Evolutionary conservation across 345 rosid species (phyloP).

Genomic region (Raphanus raphanistrum): DNA sequence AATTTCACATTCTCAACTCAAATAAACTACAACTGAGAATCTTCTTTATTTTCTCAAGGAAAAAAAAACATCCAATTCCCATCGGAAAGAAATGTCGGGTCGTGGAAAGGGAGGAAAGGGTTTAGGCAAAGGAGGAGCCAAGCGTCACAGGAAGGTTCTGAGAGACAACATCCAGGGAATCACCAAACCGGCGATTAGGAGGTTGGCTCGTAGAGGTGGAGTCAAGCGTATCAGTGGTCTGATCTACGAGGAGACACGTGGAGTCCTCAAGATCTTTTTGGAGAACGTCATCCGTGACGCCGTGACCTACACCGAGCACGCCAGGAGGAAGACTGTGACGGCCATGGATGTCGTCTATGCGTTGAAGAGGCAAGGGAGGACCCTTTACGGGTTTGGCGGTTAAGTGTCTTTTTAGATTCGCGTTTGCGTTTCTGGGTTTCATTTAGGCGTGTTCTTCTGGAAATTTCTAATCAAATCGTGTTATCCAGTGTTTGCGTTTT

Average conservation of each 20-base stretch:
- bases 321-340: conserved; percentile 48
- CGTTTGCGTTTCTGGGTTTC: neutral
- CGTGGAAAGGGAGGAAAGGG: conserved; percentile 48
- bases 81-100: conserved; percentile 27
- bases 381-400: conserved; percentile 42
- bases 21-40: neutral
- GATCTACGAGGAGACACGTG: conserved; percentile 49
- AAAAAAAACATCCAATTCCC: neutral
- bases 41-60: neutral
- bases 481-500: neutral
- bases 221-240: conserved; percentile 59
- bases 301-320: conserved; percentile 44
- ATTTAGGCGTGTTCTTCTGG: neutral
- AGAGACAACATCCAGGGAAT: conserved; percentile 46
- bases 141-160: conserved; percentile 45
- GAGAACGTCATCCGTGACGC: conserved; percentile 44
- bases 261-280: conserved; percentile 41
- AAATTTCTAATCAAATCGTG: neutral
- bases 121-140: conserved; percentile 43
- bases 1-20: neutral
- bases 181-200: conserved; percentile 47
- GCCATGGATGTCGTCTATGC: conserved; percentile 54
- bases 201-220: conserved; percentile 51
- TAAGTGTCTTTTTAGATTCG: neutral
- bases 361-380: conserved; percentile 50